Evolutionary conservation across 176 grass and related monocot genomes (phyloP).

Genomic region (Musa troglodytarum): DNA sequence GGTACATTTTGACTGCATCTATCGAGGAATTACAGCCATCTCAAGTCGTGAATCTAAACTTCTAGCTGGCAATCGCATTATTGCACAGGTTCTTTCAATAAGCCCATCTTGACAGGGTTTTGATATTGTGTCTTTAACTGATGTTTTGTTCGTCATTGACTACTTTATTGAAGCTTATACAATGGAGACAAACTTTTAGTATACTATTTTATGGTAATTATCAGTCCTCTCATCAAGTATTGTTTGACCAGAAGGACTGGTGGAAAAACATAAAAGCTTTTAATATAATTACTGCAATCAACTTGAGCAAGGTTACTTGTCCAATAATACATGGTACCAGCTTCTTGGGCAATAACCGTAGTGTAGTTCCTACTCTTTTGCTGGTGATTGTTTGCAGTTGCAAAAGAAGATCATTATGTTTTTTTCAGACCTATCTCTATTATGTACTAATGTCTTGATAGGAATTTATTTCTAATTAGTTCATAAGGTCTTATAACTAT

Average conservation of each 20-base stretch:
- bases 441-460: too few species aligned
- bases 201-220: too few species aligned
- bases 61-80: slow-evolving; percentile 74
- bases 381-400: neutral
- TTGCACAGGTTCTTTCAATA: slow-evolving; percentile 68
- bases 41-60: slow-evolving; percentile 89
- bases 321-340: neutral
- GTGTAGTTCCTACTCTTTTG: neutral
- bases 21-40: slow-evolving; percentile 69
- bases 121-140: neutral
- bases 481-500: neutral
- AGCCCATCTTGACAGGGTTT: neutral
- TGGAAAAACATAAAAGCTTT: too few species aligned
- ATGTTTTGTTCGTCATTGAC: neutral
- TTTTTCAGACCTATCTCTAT: neutral
- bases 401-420: neutral
- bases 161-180: too few species aligned
- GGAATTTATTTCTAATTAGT: too few species aligned
- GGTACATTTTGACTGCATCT: slow-evolving; percentile 92
- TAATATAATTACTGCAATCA: too few species aligned
- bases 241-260: too few species aligned
- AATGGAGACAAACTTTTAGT: too few species aligned
- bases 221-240: neutral
- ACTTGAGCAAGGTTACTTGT: neutral
- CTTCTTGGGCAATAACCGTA: neutral